These are phyloP conservation scores for Heliamphora exappendiculata DNA, from an alignment of 148 eudicot species.

Conservation along the genomic window DNA sequence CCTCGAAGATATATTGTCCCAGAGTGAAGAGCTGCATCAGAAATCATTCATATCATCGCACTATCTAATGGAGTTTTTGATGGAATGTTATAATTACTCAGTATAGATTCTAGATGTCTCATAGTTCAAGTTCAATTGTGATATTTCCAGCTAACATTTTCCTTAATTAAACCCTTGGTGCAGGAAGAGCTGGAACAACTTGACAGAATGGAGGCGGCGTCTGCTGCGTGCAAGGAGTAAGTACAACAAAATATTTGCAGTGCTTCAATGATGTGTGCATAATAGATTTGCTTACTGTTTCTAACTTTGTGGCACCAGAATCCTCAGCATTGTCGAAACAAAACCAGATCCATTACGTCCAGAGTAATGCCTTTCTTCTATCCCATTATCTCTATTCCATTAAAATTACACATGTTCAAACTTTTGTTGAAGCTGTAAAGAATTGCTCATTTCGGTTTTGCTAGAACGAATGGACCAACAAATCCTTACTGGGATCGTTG, in stretches of 20 bases:
- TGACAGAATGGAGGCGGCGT: conserved; percentile 55
- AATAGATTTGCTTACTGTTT: neutral
- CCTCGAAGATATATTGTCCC: neutral
- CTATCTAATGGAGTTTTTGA: neutral
- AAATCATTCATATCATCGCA: neutral
- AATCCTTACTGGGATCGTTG: conserved; percentile 79
- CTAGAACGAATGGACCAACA: conserved; percentile 49
- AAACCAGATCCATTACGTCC: conserved; percentile 89
- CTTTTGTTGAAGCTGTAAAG: neutral
- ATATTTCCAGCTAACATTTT: neutral
- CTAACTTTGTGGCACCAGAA: conserved; percentile 24
- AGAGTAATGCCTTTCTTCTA: conserved; percentile 35
- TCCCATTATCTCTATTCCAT: neutral
- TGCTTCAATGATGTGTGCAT: neutral
- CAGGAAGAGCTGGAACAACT: conserved; percentile 89
- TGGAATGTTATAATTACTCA: neutral
- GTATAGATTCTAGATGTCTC: neutral
- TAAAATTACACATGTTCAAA: neutral
- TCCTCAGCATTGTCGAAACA: conserved; percentile 45
- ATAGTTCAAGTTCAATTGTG: neutral
- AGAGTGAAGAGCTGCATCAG: neutral
- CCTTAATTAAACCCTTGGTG: neutral
- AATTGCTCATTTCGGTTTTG: neutral
- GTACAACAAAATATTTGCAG: conserved; percentile 16
- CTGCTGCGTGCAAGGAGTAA: conserved; percentile 75